phyloP scores from a whole-genome alignment of 129 eudicot genomes.

The Flaveria sonorensis region DNA sequence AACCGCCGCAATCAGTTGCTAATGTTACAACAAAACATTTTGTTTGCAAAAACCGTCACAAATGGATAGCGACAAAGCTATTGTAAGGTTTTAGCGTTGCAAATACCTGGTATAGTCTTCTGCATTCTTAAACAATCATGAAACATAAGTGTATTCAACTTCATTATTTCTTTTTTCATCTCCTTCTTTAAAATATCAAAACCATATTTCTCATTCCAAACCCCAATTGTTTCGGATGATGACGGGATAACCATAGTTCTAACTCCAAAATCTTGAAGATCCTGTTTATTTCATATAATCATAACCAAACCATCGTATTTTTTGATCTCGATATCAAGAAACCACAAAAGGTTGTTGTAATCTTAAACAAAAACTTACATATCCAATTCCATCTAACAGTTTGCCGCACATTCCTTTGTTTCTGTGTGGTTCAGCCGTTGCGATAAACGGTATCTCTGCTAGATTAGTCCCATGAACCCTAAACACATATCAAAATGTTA shows the following conservation, averaged over 20 bases:
- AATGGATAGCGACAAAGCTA: too few species aligned
- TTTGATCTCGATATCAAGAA: background rate
- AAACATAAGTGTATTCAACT: constrained; percentile 58
- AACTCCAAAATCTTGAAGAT: constrained; percentile 54
- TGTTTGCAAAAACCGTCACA: background rate
- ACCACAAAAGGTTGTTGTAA: background rate
- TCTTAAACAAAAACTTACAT: constrained; percentile 37
- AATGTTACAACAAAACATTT: background rate
- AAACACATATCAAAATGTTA: background rate
- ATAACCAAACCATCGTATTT: background rate
- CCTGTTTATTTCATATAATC: constrained; percentile 28
- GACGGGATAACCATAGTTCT: constrained; percentile 61
- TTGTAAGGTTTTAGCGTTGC: too few species aligned
- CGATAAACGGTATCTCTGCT: constrained; percentile 74
- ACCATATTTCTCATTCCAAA: constrained; percentile 51
- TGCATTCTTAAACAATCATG: constrained; percentile 64
- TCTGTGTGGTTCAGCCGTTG: constrained; percentile 51
- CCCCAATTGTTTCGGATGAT: constrained; percentile 32
- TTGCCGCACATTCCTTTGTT: constrained; percentile 57
- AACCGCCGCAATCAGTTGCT: background rate
- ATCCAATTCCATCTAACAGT: constrained; percentile 50
- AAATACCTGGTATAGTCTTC: constrained; percentile 27
- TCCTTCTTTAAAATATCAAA: constrained; percentile 31
- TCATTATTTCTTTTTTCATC: constrained; percentile 39
- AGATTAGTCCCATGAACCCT: constrained; percentile 65